Evolutionary conservation across 805 yeast species (phyloP).

Genomic region (Saturnispora silvae): DNA sequence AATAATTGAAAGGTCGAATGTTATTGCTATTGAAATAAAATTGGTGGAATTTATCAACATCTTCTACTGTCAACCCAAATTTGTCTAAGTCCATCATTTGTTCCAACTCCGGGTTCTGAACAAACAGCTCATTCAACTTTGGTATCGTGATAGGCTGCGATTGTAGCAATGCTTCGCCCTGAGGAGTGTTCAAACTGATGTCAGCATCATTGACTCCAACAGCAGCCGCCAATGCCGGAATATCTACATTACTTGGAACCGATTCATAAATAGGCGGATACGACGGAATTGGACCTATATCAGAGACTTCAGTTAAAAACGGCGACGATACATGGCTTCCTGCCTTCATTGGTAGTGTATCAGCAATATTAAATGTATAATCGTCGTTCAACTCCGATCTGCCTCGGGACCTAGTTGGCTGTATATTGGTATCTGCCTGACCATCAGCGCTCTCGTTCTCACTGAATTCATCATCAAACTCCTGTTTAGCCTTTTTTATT

Average conservation of each 20-base stretch:
- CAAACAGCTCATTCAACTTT: slow-evolving; percentile 1
- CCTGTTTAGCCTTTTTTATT: not conserved
- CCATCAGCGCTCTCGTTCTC: too few relatives aligned
- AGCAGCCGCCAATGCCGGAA: not conserved
- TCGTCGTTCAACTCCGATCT: not conserved
- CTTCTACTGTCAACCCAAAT: slow-evolving; percentile 15
- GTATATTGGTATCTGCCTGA: too few relatives aligned
- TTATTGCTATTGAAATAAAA: slow-evolving; percentile 10
- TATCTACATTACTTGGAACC: slow-evolving; percentile 1
- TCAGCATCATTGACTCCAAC: not conserved
- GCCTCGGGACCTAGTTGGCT: not conserved
- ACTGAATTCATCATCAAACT: not conserved
- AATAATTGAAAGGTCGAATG: slow-evolving; percentile 13
- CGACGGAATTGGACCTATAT: slow-evolving; percentile 8
- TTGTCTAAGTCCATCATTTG: slow-evolving; percentile 11
- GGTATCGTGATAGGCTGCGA: not conserved
- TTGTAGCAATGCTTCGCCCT: not conserved
- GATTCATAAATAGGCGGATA: slow-evolving; percentile 5
- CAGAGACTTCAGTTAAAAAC: not conserved
- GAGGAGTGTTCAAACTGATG: not conserved
- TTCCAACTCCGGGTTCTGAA: slow-evolving; percentile 5
- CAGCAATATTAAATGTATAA: not conserved
- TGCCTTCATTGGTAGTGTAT: not conserved
- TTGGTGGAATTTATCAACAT: slow-evolving; percentile 16
- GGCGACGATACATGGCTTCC: not conserved